Conservation (phyloP, 2,329 filamentous ascomycete species). For the Leptosphaerulina australis region DNA sequence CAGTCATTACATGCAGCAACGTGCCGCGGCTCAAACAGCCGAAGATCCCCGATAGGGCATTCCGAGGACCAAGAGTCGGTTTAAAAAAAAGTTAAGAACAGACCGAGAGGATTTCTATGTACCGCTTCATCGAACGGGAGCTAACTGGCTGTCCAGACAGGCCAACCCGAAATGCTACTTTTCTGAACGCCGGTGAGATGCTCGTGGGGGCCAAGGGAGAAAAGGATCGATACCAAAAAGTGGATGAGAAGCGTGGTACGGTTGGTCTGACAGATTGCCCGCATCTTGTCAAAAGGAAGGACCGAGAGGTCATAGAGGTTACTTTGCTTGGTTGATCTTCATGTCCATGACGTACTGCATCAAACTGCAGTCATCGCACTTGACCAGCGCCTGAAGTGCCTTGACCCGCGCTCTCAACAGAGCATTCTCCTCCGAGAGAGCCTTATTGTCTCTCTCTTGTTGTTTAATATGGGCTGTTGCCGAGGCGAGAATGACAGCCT, state of each 20-base stretch:
- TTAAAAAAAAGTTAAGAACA: background rate
- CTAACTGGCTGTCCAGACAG: constrained; percentile 19
- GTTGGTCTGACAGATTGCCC: constrained; percentile 11
- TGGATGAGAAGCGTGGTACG: constrained; percentile 1
- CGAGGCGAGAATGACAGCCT: constrained; percentile 55
- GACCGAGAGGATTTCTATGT: constrained; percentile 4
- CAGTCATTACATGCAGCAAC: constrained; percentile 21
- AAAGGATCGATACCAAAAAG: background rate
- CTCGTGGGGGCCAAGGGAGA: constrained; percentile 2
- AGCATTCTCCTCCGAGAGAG: constrained; percentile 48
- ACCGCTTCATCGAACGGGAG: constrained; percentile 8
- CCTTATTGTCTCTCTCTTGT: constrained; percentile 52
- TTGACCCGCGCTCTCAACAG: constrained; percentile 49
- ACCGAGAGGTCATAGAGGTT: background rate
- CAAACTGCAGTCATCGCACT: constrained; percentile 54
- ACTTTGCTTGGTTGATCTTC: constrained; percentile 44
- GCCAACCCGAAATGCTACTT: constrained; percentile 18
- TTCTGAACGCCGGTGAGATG: constrained; percentile 28
- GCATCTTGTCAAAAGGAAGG: constrained; percentile 14
- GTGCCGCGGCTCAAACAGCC: constrained; percentile 3
- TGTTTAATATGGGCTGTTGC: constrained; percentile 56
- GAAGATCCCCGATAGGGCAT: background rate
- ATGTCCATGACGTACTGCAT: constrained; percentile 53
- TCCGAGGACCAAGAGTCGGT: constrained; percentile 1
- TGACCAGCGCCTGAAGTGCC: constrained; percentile 53